phyloP scores from a whole-genome alignment of 345 rosid species.

The Eucalyptus paniculata region DNA sequence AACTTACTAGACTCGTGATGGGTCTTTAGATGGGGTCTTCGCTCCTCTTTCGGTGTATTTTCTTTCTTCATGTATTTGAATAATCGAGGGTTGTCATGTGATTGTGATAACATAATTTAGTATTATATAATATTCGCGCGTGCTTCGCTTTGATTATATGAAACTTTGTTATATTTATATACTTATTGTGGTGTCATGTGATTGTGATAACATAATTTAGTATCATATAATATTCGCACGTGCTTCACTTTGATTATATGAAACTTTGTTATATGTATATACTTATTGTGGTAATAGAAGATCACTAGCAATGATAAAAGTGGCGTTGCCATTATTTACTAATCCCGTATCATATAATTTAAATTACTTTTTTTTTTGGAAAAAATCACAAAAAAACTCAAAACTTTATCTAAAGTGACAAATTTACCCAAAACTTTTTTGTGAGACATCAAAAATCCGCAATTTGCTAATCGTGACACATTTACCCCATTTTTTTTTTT shows the following conservation, averaged over 20 bases:
- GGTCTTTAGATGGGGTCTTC: not conserved
- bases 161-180: too few species aligned
- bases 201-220: not conserved
- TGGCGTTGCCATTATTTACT: not conserved
- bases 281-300: not conserved
- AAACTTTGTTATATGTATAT: not conserved
- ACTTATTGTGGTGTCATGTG: not conserved
- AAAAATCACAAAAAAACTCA: too few species aligned
- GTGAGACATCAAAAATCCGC: too few species aligned
- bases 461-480: too few species aligned
- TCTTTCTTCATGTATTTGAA: not conserved
- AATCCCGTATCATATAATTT: not conserved
- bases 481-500: too few species aligned
- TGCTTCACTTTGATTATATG: not conserved
- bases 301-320: not conserved
- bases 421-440: too few species aligned
- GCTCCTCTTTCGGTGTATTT: not conserved
- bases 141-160: not conserved
- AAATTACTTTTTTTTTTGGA: too few species aligned
- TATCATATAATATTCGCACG: not conserved
- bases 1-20: not conserved
- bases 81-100: not conserved
- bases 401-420: too few species aligned
- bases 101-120: not conserved
- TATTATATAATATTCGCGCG: not conserved